These are phyloP conservation scores for Mycena metata DNA, from an alignment of 768 basidiomycete genomes.

Conservation along the genomic window DNA sequence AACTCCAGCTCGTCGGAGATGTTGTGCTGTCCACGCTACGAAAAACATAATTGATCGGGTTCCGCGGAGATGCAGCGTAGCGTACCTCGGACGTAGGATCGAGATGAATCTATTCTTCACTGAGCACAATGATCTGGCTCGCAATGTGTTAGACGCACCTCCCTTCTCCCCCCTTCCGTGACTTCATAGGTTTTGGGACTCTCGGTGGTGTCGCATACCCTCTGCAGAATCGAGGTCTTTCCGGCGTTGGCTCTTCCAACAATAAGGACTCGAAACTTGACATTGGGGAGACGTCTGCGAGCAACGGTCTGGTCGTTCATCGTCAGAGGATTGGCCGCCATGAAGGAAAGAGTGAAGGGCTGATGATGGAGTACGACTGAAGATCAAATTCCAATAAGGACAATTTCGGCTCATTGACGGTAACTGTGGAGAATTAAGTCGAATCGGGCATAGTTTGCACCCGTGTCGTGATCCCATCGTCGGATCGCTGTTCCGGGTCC, in stretches of 20 bases:
- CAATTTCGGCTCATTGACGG: too few relatives aligned
- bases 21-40: slow-evolving; percentile 15
- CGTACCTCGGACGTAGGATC: slow-evolving; percentile 17
- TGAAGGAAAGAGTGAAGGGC: slow-evolving; percentile 15
- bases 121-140: background rate
- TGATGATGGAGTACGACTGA: slow-evolving; percentile 6
- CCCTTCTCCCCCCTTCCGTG: background rate
- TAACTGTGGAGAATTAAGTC: too few relatives aligned
- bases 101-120: slow-evolving; percentile 7
- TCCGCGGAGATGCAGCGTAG: background rate
- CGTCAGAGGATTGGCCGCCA: background rate
- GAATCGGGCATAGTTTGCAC: too few relatives aligned
- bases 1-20: slow-evolving; percentile 17
- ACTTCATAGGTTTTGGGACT: slow-evolving; percentile 11
- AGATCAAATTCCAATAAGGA: slow-evolving; percentile 4
- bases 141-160: background rate
- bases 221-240: slow-evolving; percentile 17
- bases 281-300: slow-evolving; percentile 9
- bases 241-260: slow-evolving; percentile 14
- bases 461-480: too few relatives aligned
- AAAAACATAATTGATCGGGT: background rate
- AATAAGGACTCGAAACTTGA: slow-evolving; percentile 18
- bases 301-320: slow-evolving; percentile 11
- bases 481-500: too few relatives aligned
- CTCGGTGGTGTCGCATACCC: slow-evolving; percentile 21